A percentile compares a stretch with the other conserved stretches of the same genome.
Conservation (phyloP, 352 stramenopile species). For the Blastocystis sp. region DNA sequence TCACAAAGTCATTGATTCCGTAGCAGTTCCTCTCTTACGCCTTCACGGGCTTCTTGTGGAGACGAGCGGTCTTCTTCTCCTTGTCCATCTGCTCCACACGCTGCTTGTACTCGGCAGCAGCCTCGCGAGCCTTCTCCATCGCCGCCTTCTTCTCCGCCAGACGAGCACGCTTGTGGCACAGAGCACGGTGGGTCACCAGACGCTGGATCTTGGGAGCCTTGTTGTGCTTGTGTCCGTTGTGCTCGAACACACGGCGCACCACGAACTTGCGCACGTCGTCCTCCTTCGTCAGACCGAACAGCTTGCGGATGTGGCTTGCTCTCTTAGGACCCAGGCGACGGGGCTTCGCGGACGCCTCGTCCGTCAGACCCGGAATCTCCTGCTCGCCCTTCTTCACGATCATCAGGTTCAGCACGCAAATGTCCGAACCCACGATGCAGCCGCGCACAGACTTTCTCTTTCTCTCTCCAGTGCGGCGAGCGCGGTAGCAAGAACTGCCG, state of each 20-base stretch:
- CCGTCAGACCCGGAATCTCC: slow-evolving; percentile 88
- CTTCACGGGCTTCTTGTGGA: background rate
- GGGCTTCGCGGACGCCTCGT: slow-evolving; percentile 78
- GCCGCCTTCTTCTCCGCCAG: background rate
- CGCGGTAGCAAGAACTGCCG: slow-evolving; percentile 88
- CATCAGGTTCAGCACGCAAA: slow-evolving; percentile 97
- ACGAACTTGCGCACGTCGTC: slow-evolving; percentile 98
- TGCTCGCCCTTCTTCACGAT: slow-evolving; percentile 91
- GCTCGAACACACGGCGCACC: slow-evolving; percentile 91
- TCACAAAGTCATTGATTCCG: too few species aligned
- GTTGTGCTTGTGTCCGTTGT: slow-evolving; percentile 92
- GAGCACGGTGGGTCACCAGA: slow-evolving; percentile 86
- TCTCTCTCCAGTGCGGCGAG: slow-evolving; percentile 80
- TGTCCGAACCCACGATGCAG: slow-evolving; percentile 95
- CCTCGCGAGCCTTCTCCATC: background rate
- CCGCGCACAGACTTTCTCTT: slow-evolving; percentile 97
- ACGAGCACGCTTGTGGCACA: slow-evolving; percentile 81
- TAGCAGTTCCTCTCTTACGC: too few species aligned
- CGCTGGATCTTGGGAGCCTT: slow-evolving; percentile 99
- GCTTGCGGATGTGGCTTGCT: slow-evolving; percentile 98
- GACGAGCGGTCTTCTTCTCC: background rate
- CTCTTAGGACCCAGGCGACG: slow-evolving; percentile 95
- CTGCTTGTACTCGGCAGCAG: background rate
- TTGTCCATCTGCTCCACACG: slow-evolving; percentile 31
- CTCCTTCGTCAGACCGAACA: slow-evolving; percentile 99